These are phyloP conservation scores for Ophiorrhiza pumila DNA, from an alignment of 257 asterid genomes.

Conservation along the genomic window DNA sequence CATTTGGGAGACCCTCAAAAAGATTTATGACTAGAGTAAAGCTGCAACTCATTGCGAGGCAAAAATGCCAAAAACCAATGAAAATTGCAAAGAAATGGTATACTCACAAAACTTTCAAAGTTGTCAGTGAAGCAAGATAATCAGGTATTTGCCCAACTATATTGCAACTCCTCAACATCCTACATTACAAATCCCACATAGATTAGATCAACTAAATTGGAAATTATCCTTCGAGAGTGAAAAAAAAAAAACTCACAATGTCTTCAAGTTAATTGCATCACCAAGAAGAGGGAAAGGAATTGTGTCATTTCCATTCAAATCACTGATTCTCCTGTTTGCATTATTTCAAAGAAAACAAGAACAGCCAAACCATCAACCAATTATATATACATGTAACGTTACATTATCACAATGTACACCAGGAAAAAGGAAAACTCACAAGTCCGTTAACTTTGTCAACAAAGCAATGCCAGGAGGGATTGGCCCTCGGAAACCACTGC, in stretches of 20 bases:
- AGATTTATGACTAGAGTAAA: too few species aligned
- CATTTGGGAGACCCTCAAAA: not conserved
- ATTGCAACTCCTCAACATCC: slow-evolving; percentile 73
- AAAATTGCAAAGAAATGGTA: too few species aligned
- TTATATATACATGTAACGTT: not conserved
- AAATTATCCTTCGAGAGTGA: not conserved
- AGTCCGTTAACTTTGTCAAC: slow-evolving; percentile 47
- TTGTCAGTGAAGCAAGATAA: slow-evolving; percentile 36
- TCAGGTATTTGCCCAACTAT: slow-evolving; percentile 47
- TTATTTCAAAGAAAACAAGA: slow-evolving; percentile 4
- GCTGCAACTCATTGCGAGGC: too few species aligned
- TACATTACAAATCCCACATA: slow-evolving; percentile 23
- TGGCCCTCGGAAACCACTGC: slow-evolving; percentile 57
- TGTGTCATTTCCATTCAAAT: slow-evolving; percentile 53
- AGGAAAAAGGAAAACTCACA: slow-evolving; percentile 39
- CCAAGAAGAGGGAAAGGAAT: slow-evolving; percentile 48
- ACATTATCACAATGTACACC: not conserved
- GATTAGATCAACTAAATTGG: slow-evolving; percentile 1
- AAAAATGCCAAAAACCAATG: too few species aligned
- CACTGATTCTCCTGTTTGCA: slow-evolving; percentile 54
- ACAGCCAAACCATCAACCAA: slow-evolving; percentile 6
- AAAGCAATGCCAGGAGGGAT: slow-evolving; percentile 54
- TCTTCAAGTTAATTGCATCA: slow-evolving; percentile 26
- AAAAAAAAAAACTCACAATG: slow-evolving; percentile 38
- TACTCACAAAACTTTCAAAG: slow-evolving; percentile 47